Base-by-base conservation (phyloP, 441 rosid species). In the Populus hybrid region DNA sequence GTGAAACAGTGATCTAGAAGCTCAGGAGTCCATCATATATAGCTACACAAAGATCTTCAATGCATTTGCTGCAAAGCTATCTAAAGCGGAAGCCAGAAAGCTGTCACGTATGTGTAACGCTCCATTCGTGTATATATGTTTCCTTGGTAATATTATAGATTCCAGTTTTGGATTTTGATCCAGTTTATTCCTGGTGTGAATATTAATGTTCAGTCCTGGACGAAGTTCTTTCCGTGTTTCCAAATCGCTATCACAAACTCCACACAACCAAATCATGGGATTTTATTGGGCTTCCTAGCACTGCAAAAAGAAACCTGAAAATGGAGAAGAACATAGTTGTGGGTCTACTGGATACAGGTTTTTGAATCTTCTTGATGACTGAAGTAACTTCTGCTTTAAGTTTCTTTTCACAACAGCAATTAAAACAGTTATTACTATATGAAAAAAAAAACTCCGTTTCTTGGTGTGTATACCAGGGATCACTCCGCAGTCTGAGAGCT, bases 231-330 rank as follows among this genome's bases (percentile, higher is more conserved):
- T 84, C 91, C 4, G 91, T 95, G 69, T 83, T 85, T 70, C 87
- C 83, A 21, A 95, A 93, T 69, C 79, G 76, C 61, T 90, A 93
- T 78, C 92, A 83, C 40, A 83, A 93, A 82, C 88, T 93, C 8
- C 97, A 93, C 79, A 95, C 99, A 30, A 95, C 97, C 65, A 92
- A 81, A 81, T 88, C 97, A 57, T 95, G 99, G 97, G 94, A 95
- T 75, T 95, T 95, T 71, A 75, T 95, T 40, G 97, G 97, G 50
- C 87, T 93, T 78, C 94, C 97, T 73, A 76, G 69, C 26, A 87
- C 86, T 50, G 92, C 92, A 18, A 89, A 76, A 85, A 90, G 99
- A 75, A 88, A 88, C 26, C 21, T 87, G 50, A 79, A 87, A 80
- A 73, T 82, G 65, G 99, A 95, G 85, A 89, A 85, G 20, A 82